A percentile compares a stretch with the other conserved stretches of the same genome.
These are phyloP conservation scores for Leccinum fuscescens DNA, from an alignment of 1,284 basidiomycete genomes.

Conservation along the genomic window DNA sequence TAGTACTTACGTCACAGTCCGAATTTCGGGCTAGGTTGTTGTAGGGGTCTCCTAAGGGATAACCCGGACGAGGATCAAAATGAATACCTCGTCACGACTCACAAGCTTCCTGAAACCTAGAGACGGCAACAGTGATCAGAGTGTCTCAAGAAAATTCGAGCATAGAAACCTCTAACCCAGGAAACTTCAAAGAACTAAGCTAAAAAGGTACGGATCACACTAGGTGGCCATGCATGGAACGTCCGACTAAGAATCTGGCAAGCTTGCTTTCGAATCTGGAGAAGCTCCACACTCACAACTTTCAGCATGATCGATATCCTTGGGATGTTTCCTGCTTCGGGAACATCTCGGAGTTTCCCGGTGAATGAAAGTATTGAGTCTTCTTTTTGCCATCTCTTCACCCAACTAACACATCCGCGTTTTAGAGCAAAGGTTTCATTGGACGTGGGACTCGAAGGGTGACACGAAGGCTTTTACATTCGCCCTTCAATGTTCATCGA, in stretches of 20 bases:
- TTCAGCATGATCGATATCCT: too few species aligned
- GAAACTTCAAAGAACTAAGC: neutral
- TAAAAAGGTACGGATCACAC: neutral
- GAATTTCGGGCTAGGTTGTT: too few species aligned
- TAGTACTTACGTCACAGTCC: too few species aligned
- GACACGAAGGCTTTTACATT: neutral
- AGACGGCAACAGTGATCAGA: neutral
- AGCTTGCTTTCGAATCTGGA: neutral
- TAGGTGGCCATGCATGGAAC: neutral
- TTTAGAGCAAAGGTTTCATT: neutral
- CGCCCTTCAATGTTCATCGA: neutral
- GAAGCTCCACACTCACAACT: neutral
- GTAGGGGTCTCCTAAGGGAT: too few species aligned
- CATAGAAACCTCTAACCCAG: neutral
- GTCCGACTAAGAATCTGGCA: neutral
- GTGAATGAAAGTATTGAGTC: neutral
- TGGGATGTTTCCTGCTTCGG: neutral
- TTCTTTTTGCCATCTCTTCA: neutral
- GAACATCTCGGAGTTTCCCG: neutral
- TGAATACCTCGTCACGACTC: neutral
- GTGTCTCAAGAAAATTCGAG: neutral
- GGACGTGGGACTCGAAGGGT: neutral
- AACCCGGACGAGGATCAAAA: neutral
- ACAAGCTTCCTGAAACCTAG: neutral
- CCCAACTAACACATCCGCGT: neutral